A percentile compares a stretch with the other conserved stretches of the same genome.
Conservation (phyloP, 2,329 filamentous ascomycete genomes). For the Ascomycota sp. region DNA sequence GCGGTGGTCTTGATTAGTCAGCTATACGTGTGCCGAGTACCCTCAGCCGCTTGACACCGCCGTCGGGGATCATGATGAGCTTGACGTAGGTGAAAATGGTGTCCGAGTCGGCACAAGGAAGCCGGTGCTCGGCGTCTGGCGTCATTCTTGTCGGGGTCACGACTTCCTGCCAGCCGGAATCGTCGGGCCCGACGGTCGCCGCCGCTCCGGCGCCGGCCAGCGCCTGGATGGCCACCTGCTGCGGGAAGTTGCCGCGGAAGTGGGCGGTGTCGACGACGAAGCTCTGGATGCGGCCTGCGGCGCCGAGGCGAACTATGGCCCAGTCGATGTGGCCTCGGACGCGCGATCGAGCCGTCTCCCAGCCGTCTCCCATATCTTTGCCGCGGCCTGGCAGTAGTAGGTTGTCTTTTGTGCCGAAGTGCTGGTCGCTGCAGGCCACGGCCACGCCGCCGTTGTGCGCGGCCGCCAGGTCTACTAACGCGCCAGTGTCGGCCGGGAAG, state of each 20-base stretch:
- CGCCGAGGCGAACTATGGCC: slow-evolving; percentile 57
- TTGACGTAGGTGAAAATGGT: slow-evolving; percentile 63
- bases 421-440: slow-evolving; percentile 59
- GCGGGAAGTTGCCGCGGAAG: slow-evolving; percentile 69
- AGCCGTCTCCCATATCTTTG: slow-evolving; percentile 73
- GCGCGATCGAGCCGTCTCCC: slow-evolving; percentile 63
- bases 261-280: slow-evolving; percentile 64
- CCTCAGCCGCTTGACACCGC: slow-evolving; percentile 73
- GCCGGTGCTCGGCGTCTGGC: slow-evolving; percentile 54
- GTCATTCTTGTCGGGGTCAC: slow-evolving; percentile 47
- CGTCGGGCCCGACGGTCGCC: slow-evolving; percentile 32
- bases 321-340: slow-evolving; percentile 57
- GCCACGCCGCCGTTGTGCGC: slow-evolving; percentile 63
- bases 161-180: slow-evolving; percentile 44
- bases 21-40: slow-evolving; percentile 13
- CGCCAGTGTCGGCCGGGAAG: slow-evolving; percentile 44
- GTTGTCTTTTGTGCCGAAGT: slow-evolving; percentile 68
- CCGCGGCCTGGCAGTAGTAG: slow-evolving; percentile 59
- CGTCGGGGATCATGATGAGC: slow-evolving; percentile 82
- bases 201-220: slow-evolving; percentile 29
- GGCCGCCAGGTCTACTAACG: slow-evolving; percentile 55
- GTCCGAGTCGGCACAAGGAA: slow-evolving; percentile 32
- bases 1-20: too few species aligned
- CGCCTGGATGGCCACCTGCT: slow-evolving; percentile 48
- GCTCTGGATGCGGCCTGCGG: slow-evolving; percentile 40